Evolutionary conservation across 805 yeast species (phyloP), one percentile per base, ranked within the genome.

Genomic region (Citeromyces matritensis): DNA sequence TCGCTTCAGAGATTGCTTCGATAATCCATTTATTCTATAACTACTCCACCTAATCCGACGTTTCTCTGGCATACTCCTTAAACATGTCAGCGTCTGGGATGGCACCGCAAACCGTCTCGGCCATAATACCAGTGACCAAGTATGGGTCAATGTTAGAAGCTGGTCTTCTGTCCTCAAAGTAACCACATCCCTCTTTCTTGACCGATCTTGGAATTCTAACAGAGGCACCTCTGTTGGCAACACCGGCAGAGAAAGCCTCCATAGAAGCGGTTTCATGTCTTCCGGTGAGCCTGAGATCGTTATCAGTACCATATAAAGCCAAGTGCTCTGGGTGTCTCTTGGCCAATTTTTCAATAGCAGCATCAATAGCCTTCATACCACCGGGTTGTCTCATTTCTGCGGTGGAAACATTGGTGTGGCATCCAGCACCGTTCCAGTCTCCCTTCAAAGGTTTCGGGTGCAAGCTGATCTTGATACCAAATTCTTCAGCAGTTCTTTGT

Each of bases 391-490:
- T 85, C 97, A 88, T 91, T 32, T 53, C 54, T 58, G 68, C 71
- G 48, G 98, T 91, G 30, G 96, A 85, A 39, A 91, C 97, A 60
- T 91, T 91, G 58, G 98, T 91, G 66, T 91, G 98, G 71, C 97
- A 88, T 51, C 98, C 98, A 58, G 98, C 97, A 69, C 98, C 98
- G 60, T 91, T 91, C 97, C 97, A 91, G 66, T 88, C 97, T 48
- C 97, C 97, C 69, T 78, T 73, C 59, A 91, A 72, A 47, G 98
- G 97, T 73, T 91, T 91, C 63, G 98, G 98, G 75, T 91, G 98
- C 79, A 86, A 78, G 30, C 96, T 84, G 47, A 91, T 88, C 79
- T 85, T 86, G 57, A 91, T 93, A 57, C 95, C 97, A 52, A 91
- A 91, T 61, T 91, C 98, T 69, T 91, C 98, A 43, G 97, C 95